These are phyloP conservation scores for Ceratobasidium sp. DNA, from an alignment of 1,284 basidiomycete genomes.

Conservation along the genomic window DNA sequence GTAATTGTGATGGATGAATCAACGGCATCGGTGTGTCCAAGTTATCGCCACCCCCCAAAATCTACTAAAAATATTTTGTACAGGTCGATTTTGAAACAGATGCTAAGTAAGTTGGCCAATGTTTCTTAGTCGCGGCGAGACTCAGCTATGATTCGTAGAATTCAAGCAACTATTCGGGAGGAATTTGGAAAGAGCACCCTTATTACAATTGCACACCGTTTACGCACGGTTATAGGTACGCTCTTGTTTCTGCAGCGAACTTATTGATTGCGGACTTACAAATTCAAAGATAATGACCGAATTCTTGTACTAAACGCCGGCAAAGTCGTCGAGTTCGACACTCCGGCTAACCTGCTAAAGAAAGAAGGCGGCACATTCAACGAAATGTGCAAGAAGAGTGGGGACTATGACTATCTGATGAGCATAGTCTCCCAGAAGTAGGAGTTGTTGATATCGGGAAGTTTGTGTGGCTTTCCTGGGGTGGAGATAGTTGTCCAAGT, in stretches of 20 bases:
- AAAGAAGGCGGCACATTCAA: constrained; percentile 57
- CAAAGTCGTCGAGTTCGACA: constrained; percentile 57
- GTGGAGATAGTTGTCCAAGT: too few species aligned
- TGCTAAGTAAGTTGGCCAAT: constrained; percentile 16
- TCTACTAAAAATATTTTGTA: constrained; percentile 38
- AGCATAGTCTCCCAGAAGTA: neutral
- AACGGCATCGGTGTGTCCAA: constrained; percentile 33
- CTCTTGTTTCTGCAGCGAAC: too few species aligned
- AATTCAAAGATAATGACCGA: constrained; percentile 71
- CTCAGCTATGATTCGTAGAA: constrained; percentile 54
- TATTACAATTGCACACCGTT: constrained; percentile 65
- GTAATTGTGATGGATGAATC: constrained; percentile 45
- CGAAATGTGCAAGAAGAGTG: constrained; percentile 59
- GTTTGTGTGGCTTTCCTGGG: too few species aligned
- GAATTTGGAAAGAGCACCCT: constrained; percentile 80
- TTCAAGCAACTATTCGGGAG: constrained; percentile 83
- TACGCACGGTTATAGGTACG: constrained; percentile 41
- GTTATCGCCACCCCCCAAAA: too few species aligned
- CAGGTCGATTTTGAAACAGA: constrained; percentile 70
- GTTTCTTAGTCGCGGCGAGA: neutral
- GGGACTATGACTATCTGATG: constrained; percentile 50
- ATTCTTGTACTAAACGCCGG: constrained; percentile 50
- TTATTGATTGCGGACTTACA: neutral
- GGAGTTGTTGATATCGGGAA: neutral
- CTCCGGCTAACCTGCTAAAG: constrained; percentile 57